Conservation (phyloP, 805 yeast genomes). For the Blastobotrys robertii region DNA sequence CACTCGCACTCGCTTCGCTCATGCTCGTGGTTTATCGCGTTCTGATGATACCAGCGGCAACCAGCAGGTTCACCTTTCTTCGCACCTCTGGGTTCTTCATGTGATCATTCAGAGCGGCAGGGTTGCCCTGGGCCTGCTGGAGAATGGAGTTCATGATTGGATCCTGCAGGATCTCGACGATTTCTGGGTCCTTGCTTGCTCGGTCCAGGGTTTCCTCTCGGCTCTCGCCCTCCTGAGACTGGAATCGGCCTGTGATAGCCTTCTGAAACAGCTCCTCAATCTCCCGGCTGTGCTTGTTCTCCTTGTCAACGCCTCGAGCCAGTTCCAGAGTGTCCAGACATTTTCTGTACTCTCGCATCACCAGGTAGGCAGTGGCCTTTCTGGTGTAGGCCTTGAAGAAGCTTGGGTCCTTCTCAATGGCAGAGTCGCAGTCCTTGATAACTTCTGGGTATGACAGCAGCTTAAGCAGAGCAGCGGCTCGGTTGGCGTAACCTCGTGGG, state of each 20-base stretch:
- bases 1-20: not conserved
- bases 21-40: constrained; percentile 56
- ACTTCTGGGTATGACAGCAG: constrained; percentile 97
- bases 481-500: constrained; percentile 92
- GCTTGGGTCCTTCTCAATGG: constrained; percentile 77
- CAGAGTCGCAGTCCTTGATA: constrained; percentile 80
- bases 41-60: constrained; percentile 95
- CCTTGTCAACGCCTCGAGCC: constrained; percentile 69
- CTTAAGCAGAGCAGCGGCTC: constrained; percentile 95
- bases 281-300: constrained; percentile 52
- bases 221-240: constrained; percentile 76
- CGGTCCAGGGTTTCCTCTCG: constrained; percentile 91
- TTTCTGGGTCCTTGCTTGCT: constrained; percentile 88
- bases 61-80: constrained; percentile 76
- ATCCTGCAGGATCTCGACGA: constrained; percentile 77
- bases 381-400: constrained; percentile 94
- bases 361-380: constrained; percentile 89
- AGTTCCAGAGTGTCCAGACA: constrained; percentile 71
- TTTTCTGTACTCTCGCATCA: constrained; percentile 75
- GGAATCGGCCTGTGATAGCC: constrained; percentile 70
- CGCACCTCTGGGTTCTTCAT: constrained; percentile 93
- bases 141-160: constrained; percentile 95
- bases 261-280: constrained; percentile 73
- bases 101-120: constrained; percentile 95
- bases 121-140: constrained; percentile 88